Evolutionary conservation across 768 basidiomycete species (phyloP).

Genomic region (Collybiopsis confluens): DNA sequence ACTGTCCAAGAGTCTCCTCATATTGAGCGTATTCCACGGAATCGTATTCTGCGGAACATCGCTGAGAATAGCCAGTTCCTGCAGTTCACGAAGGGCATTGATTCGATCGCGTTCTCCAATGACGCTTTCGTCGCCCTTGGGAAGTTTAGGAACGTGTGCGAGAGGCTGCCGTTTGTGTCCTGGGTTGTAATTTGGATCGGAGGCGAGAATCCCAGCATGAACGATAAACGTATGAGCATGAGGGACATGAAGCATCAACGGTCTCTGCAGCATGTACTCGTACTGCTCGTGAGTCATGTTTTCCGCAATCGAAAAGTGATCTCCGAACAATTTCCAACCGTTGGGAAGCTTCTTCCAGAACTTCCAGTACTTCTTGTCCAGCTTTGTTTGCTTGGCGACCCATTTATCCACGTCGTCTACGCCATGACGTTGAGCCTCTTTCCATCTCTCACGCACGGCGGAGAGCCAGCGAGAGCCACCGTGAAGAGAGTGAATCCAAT

Average conservation of each 20-base stretch:
- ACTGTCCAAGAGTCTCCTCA: slow-evolving; percentile 51
- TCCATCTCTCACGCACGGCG: slow-evolving; percentile 43
- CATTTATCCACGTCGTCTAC: slow-evolving; percentile 35
- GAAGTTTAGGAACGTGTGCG: slow-evolving; percentile 48
- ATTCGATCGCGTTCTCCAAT: slow-evolving; percentile 16
- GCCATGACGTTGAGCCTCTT: slow-evolving; percentile 19
- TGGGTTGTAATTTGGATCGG: slow-evolving; percentile 52
- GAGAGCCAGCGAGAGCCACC: slow-evolving; percentile 55
- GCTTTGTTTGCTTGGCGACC: slow-evolving; percentile 28
- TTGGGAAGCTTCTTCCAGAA: slow-evolving; percentile 55
- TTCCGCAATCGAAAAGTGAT: slow-evolving; percentile 74
- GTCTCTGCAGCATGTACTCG: slow-evolving; percentile 70
- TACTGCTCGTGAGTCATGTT: slow-evolving; percentile 60
- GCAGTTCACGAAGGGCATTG: slow-evolving; percentile 43
- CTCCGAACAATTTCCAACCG: slow-evolving; percentile 71
- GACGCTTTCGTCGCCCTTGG: slow-evolving; percentile 10
- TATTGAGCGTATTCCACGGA: slow-evolving; percentile 75
- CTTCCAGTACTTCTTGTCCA: slow-evolving; percentile 17
- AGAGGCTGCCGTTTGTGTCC: slow-evolving; percentile 65
- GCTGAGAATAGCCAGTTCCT: slow-evolving; percentile 64
- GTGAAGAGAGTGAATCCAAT: slow-evolving; percentile 59
- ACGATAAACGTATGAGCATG: slow-evolving; percentile 72
- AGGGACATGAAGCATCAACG: slow-evolving; percentile 72
- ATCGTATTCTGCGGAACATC: slow-evolving; percentile 73
- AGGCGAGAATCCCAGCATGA: slow-evolving; percentile 79